A percentile compares a stretch with the other conserved stretches of the same genome.
These are phyloP conservation scores for Colletotrichum brevisporum DNA, from an alignment of 2,329 filamentous ascomycete genomes.

Conservation along the genomic window DNA sequence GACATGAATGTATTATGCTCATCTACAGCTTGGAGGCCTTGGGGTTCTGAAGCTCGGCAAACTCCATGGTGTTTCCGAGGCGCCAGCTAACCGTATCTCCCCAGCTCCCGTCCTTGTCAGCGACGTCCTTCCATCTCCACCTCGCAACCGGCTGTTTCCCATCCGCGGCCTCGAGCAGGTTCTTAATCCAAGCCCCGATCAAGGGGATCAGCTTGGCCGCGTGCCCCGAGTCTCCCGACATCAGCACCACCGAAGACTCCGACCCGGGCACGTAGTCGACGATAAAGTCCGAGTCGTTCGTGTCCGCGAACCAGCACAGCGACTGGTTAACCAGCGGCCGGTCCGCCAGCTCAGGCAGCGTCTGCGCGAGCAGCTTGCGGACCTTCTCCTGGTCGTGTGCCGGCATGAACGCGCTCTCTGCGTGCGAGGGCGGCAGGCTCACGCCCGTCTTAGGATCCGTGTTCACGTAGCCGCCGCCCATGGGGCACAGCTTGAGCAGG, in stretches of 20 bases:
- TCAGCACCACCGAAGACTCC: slow-evolving; percentile 59
- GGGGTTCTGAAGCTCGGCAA: slow-evolving; percentile 40
- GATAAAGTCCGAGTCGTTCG: slow-evolving; percentile 71
- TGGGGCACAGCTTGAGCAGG: slow-evolving; percentile 72
- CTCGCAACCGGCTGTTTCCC: slow-evolving; percentile 58
- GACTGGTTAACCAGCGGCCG: slow-evolving; percentile 69
- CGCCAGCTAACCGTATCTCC: slow-evolving; percentile 55
- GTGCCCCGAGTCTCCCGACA: slow-evolving; percentile 73
- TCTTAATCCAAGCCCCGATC: slow-evolving; percentile 67
- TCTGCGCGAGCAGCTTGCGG: slow-evolving; percentile 64
- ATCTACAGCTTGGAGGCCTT: slow-evolving; percentile 22
- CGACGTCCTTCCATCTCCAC: slow-evolving; percentile 66
- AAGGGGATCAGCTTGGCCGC: slow-evolving; percentile 75
- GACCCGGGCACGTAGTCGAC: slow-evolving; percentile 70
- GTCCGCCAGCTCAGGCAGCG: slow-evolving; percentile 66
- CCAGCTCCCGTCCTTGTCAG: slow-evolving; percentile 44
- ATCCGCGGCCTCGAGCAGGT: slow-evolving; percentile 56
- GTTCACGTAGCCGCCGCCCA: slow-evolving; percentile 70
- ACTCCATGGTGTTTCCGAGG: slow-evolving; percentile 49
- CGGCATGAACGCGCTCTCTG: slow-evolving; percentile 64
- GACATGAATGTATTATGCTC: too few species aligned
- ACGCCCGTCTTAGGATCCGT: slow-evolving; percentile 48
- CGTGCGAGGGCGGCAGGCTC: slow-evolving; percentile 47
- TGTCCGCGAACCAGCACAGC: slow-evolving; percentile 77
- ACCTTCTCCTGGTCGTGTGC: slow-evolving; percentile 66